Conservation (phyloP, 2,329 filamentous ascomycete species). For the Fusarium penzigii region DNA sequence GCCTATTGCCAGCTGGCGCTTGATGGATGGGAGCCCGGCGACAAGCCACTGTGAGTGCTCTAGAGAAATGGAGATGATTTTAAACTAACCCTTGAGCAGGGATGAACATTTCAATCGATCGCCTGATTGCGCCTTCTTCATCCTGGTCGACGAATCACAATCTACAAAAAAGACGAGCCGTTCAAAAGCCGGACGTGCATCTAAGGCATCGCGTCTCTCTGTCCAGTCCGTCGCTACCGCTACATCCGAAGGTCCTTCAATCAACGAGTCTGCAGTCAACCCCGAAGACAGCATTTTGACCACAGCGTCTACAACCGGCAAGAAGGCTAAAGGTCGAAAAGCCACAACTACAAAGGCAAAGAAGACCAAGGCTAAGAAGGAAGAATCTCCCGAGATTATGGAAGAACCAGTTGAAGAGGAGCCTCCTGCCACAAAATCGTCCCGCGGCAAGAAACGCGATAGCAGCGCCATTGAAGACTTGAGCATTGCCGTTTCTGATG, state of each 20-base stretch:
- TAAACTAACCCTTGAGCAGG: constrained; percentile 45
- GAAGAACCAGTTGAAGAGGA: constrained; percentile 25
- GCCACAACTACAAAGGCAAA: constrained; percentile 24
- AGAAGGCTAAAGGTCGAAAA: constrained; percentile 62
- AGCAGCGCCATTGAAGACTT: constrained; percentile 61
- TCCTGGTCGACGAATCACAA: constrained; percentile 60
- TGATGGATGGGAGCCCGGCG: constrained; percentile 91
- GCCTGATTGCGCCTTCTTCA: constrained; percentile 81
- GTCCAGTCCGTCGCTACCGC: constrained; percentile 56
- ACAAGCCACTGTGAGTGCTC: constrained; percentile 75
- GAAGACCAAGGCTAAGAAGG: constrained; percentile 49
- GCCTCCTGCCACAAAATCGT: constrained; percentile 34
- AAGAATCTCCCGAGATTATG: constrained; percentile 51
- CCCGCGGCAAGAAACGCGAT: constrained; percentile 61
- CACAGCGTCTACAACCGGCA: constrained; percentile 59
- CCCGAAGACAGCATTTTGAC: constrained; percentile 62
- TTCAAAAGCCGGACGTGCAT: constrained; percentile 58
- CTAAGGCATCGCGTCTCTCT: constrained; percentile 70
- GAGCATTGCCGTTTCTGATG: constrained; percentile 42
- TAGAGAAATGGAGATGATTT: not conserved
- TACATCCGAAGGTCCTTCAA: constrained; percentile 50
- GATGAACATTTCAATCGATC: constrained; percentile 84
- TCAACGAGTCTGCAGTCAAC: constrained; percentile 49
- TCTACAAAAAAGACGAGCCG: constrained; percentile 54
- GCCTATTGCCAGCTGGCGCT: constrained; percentile 86